Conservation (phyloP, 352 stramenopile species). For the Elongisporangium undulatum region DNA sequence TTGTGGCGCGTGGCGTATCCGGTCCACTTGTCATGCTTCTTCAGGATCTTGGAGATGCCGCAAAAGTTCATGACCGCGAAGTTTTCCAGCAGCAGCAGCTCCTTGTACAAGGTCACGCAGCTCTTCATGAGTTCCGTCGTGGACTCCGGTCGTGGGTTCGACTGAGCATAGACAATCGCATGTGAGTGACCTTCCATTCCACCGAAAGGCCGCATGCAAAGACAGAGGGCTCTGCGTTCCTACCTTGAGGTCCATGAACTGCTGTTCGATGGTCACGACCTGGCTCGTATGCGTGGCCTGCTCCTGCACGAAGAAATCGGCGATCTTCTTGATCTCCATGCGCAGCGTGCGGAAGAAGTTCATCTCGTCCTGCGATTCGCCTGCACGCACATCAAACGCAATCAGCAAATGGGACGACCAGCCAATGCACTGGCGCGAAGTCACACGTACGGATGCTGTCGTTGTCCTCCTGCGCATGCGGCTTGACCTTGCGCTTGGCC, state of each 20-base stretch:
- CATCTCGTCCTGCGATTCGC: slow-evolving; percentile 78
- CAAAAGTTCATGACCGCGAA: slow-evolving; percentile 90
- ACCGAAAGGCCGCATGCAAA: neutral
- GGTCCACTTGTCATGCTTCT: slow-evolving; percentile 91
- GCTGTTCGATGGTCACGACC: slow-evolving; percentile 59
- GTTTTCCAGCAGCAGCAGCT: slow-evolving; percentile 83
- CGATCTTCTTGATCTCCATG: slow-evolving; percentile 83
- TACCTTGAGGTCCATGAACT: slow-evolving; percentile 66
- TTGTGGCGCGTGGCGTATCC: slow-evolving; percentile 88
- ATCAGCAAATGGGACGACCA: neutral
- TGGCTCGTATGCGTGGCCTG: slow-evolving; percentile 67
- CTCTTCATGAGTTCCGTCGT: slow-evolving; percentile 80
- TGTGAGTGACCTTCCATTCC: slow-evolving; percentile 4
- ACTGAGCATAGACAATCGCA: slow-evolving; percentile 16
- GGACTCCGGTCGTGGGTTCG: slow-evolving; percentile 32
- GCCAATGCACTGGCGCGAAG: no score
- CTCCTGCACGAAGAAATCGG: slow-evolving; percentile 82
- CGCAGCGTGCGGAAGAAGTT: slow-evolving; percentile 87
- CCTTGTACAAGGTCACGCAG: slow-evolving; percentile 84
- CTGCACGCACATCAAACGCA: slow-evolving; percentile 16
- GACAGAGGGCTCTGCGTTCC: neutral
- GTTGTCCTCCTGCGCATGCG: slow-evolving; percentile 75
- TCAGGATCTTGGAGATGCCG: slow-evolving; percentile 88
- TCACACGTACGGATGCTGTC: slow-evolving; percentile 79
- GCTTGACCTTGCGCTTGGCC: slow-evolving; percentile 77